Base-by-base conservation (phyloP, 768 basidiomycete species). In the Tricholomella constricta region DNA sequence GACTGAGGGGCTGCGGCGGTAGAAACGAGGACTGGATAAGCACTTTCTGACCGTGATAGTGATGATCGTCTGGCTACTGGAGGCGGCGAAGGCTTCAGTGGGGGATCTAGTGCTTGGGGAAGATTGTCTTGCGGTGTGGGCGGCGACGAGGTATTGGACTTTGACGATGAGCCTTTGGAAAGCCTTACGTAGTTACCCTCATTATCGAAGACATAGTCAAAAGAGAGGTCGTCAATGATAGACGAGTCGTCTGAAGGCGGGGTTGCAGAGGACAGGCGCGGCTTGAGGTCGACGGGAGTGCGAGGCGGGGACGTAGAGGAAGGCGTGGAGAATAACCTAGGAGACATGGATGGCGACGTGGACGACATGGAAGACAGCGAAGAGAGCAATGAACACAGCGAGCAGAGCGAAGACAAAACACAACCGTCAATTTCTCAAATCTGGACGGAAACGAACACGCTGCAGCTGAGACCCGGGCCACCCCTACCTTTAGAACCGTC, bases 11-110 rank as follows among this genome's bases (percentile, higher is more conserved):
- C 40, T 43, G 59, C 55, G 48, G 56, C 56, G 52, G 61, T 58
- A 49, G 71, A 54, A 62, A 65, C 56, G n/a, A 78, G 72, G 7
- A 74, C 65, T n/a, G 81, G 69, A 57, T 80, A 79, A 26, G 81
- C 78, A 61, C 81, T 86, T 63, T 89, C 87, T 35, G 87, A 86
- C 40, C 83, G 84, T 4, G 86, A 80, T 25, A 89, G 75, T 0
- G 86, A 80, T 17, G 72, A 64, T 49, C 82, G 77, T 45, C 72
- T 62, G 17, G 70, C 58, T 1, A 74, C 73, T 26, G 78, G 76
- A 50, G 79, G 72, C 4, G 74, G 70, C 2, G 67, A 65, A 32
- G 66, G 66, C 46, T 68, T 64, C 55, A 64, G 62, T 35, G 75
- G 70, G 19, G 72, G 68, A 32, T 79, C 73, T 25, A 77, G 71